Conservation (phyloP, 441 rosid genomes). For the Gossypium trilobum region DNA sequence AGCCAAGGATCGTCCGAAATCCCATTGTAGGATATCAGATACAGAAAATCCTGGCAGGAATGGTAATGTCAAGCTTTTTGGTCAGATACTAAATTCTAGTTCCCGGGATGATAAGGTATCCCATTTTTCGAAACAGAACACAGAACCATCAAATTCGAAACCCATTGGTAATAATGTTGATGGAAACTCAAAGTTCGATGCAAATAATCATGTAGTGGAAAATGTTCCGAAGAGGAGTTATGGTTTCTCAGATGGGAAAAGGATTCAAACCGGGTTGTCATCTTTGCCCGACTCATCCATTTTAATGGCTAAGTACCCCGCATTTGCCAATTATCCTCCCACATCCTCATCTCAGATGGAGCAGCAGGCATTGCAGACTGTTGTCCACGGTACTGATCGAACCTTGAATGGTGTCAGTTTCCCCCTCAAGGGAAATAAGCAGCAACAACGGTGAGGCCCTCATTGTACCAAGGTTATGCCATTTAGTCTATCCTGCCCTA, state of each 20-base stretch:
- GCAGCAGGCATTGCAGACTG: slow-evolving; percentile 37
- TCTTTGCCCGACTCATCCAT: slow-evolving; percentile 59
- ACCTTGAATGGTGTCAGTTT: slow-evolving; percentile 26
- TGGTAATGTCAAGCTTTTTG: slow-evolving; percentile 82
- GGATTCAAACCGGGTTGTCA: slow-evolving; percentile 60
- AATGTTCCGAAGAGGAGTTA: slow-evolving; percentile 57
- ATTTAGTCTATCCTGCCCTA: slow-evolving; percentile 10
- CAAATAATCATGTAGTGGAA: slow-evolving; percentile 40
- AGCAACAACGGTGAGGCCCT: slow-evolving; percentile 34
- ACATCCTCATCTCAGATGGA: slow-evolving; percentile 35
- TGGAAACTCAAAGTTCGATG: slow-evolving; percentile 38
- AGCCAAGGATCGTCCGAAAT: slow-evolving; percentile 26
- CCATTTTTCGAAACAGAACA: slow-evolving; percentile 25
- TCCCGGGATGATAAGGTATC: slow-evolving; percentile 32
- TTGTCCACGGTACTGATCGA: slow-evolving; percentile 23
- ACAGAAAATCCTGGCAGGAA: slow-evolving; percentile 43
- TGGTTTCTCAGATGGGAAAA: slow-evolving; percentile 80
- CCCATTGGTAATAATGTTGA: slow-evolving; percentile 24
- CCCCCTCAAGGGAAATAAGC: background rate
- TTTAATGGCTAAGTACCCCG: slow-evolving; percentile 68
- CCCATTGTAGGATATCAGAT: slow-evolving; percentile 39
- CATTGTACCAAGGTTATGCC: slow-evolving; percentile 32
- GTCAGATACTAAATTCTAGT: slow-evolving; percentile 52
- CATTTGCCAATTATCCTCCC: slow-evolving; percentile 39
- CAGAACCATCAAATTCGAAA: slow-evolving; percentile 38